Conservation (phyloP, 169 alveolate genomes). For the Babesia sp. region DNA sequence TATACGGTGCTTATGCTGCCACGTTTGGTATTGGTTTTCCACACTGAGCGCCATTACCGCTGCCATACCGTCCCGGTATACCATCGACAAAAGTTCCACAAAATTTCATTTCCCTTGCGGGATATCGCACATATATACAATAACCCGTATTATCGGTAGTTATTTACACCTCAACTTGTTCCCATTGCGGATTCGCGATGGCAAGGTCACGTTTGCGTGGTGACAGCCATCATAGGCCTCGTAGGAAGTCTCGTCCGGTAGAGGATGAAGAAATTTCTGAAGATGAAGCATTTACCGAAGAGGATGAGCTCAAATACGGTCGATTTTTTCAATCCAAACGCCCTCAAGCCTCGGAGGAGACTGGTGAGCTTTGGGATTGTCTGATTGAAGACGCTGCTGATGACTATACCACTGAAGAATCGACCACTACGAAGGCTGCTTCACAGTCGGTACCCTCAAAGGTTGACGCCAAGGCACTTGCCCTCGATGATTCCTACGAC, state of each 20-base stretch:
- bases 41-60: no score
- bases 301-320: conserved; percentile 31
- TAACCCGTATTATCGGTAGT: neutral
- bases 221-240: conserved; percentile 3
- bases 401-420: conserved; percentile 1
- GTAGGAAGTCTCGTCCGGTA: neutral
- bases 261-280: conserved; percentile 65
- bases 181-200: neutral
- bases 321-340: conserved; percentile 33
- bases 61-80: no score
- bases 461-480: neutral
- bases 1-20: no score
- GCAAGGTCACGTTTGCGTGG: conserved; percentile 10
- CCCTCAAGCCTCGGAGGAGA: conserved; percentile 9
- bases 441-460: neutral
- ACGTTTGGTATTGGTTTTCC: no score
- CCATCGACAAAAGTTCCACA: no score
- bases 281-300: conserved; percentile 45
- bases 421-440: neutral
- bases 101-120: no score
- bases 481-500: neutral
- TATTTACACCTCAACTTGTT: neutral
- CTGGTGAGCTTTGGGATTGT: conserved; percentile 59
- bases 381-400: conserved; percentile 20
- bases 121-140: neutral